These are phyloP conservation scores for Aspergillus ochraceus DNA, from an alignment of 2,329 filamentous ascomycete genomes.

Conservation along the genomic window DNA sequence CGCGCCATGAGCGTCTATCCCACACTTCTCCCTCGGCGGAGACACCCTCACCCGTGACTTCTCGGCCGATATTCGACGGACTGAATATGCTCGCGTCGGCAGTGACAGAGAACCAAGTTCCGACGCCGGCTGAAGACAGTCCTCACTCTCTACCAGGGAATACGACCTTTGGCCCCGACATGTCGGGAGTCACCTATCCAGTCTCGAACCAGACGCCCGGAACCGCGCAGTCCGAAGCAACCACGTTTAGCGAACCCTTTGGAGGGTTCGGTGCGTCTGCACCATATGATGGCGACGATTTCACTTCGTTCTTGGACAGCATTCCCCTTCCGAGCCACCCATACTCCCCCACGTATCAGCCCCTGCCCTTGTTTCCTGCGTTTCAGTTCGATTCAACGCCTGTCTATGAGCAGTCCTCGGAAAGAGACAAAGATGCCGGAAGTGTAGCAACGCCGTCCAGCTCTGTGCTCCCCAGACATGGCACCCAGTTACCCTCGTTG, in stretches of 20 bases:
- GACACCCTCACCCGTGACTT: conserved; percentile 17
- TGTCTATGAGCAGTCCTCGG: conserved; percentile 26
- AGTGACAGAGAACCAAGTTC: conserved; percentile 22
- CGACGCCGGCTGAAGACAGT: conserved; percentile 1
- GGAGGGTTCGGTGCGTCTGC: conserved; percentile 22
- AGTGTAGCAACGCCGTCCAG: conserved; percentile 24
- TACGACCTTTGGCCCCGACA: conserved; percentile 10
- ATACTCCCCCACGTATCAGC: conserved; percentile 34
- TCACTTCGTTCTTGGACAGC: conserved; percentile 37
- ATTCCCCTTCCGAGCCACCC: conserved; percentile 35
- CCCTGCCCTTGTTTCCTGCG: conserved; percentile 32
- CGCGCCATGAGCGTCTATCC: conserved; percentile 32
- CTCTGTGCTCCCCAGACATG: conserved; percentile 34
- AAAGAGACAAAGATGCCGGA: conserved; percentile 15
- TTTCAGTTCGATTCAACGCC: conserved; percentile 24
- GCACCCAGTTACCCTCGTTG: conserved; percentile 33
- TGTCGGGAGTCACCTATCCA: background rate
- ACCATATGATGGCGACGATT: conserved; percentile 33
- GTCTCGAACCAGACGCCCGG: conserved; percentile 1
- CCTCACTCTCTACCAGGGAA: conserved; percentile 10
- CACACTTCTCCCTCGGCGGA: conserved; percentile 21
- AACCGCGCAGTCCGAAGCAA: conserved; percentile 15
- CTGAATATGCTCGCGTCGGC: conserved; percentile 30
- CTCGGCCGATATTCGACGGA: conserved; percentile 25
- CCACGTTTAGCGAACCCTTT: conserved; percentile 23